phyloP scores from a whole-genome alignment of 805 yeast genomes.

The Candida mattraensis region DNA sequence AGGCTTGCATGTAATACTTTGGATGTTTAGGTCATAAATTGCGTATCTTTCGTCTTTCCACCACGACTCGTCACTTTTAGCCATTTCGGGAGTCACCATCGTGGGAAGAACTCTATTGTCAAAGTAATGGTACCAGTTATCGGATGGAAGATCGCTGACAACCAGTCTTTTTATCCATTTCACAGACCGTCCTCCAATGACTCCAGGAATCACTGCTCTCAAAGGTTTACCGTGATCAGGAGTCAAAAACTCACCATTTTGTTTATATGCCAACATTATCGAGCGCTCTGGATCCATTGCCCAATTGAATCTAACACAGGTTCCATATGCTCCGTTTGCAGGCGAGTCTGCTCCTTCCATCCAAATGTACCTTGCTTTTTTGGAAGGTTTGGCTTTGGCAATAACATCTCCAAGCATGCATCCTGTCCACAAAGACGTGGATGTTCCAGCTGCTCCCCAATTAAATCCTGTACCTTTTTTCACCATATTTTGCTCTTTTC shows the following conservation, averaged over 20 bases:
- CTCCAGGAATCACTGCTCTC: constrained; percentile 38
- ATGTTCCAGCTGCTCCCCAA: constrained; percentile 38
- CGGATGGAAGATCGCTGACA: constrained; percentile 33
- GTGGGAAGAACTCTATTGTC: constrained; percentile 40
- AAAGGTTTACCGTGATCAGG: constrained; percentile 40
- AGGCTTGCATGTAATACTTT: constrained; percentile 35
- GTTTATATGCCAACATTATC: constrained; percentile 36
- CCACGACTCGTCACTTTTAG: constrained; percentile 32
- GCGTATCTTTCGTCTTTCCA: constrained; percentile 41
- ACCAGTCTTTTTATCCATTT: constrained; percentile 35
- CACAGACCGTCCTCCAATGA: constrained; percentile 41
- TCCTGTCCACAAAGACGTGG: constrained; percentile 38
- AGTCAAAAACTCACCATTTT: constrained; percentile 34
- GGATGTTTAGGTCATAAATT: constrained; percentile 35
- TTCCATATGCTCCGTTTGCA: constrained; percentile 36
- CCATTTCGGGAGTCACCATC: constrained; percentile 36
- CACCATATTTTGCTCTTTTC: constrained; percentile 37
- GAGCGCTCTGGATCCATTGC: constrained; percentile 34
- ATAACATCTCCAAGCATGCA: constrained; percentile 32
- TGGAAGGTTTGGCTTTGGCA: constrained; percentile 27
- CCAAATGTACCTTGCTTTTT: constrained; percentile 31
- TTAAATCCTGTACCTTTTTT: constrained; percentile 36
- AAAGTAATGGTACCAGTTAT: constrained; percentile 37
- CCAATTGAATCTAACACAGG: constrained; percentile 34
- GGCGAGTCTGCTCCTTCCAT: constrained; percentile 38